Percentiles rank a stretch among this genome's conserved stretches.
Evolutionary conservation across 768 basidiomycete genomes (phyloP).

Genomic region (Scleroderma citrinum): DNA sequence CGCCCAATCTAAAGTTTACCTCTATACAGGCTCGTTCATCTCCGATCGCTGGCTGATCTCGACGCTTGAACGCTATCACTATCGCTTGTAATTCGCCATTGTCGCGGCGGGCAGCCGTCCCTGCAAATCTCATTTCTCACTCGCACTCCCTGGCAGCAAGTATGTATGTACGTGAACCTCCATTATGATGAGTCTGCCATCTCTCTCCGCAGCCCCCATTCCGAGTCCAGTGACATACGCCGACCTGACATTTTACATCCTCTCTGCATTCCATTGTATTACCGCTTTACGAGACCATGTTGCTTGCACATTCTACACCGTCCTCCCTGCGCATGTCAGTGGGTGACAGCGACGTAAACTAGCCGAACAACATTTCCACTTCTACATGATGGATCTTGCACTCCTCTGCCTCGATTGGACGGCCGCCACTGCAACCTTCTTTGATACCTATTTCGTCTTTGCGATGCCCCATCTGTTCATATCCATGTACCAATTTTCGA

Average conservation of each 20-base stretch:
- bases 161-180: background rate
- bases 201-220: background rate
- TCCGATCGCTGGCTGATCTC: constrained; percentile 21
- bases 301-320: constrained; percentile 5
- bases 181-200: background rate
- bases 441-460: constrained; percentile 7
- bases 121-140: constrained; percentile 26
- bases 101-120: background rate
- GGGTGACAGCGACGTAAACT: constrained; percentile 22
- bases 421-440: constrained; percentile 5
- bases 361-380: constrained; percentile 4
- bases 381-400: background rate
- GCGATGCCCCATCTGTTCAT: constrained; percentile 9
- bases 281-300: constrained; percentile 6
- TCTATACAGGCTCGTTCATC: constrained; percentile 17
- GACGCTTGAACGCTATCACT: constrained; percentile 27
- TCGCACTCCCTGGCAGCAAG: no score
- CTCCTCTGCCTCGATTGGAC: constrained; percentile 6
- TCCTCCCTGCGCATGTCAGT: constrained; percentile 9
- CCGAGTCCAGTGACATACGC: background rate
- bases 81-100: constrained; percentile 14
- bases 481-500: constrained; percentile 12
- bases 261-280: constrained; percentile 8
- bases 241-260: constrained; percentile 5
- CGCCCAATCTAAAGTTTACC: constrained; percentile 29